phyloP scores from a whole-genome alignment of 116 monocot species.

The Posidonia oceanica region DNA sequence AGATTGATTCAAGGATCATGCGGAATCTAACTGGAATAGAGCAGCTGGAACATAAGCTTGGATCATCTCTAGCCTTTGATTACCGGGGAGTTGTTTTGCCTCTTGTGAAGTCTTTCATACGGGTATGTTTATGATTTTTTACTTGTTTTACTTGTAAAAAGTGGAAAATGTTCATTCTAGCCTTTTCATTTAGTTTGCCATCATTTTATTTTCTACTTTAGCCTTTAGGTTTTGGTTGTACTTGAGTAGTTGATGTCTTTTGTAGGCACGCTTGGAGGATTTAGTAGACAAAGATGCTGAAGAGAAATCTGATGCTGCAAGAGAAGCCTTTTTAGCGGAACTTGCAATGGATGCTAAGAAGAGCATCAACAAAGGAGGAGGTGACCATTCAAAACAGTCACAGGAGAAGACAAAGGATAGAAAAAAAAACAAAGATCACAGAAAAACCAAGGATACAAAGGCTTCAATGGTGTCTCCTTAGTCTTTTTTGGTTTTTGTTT shows the following conservation, averaged over 20 bases:
- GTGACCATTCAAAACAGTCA: constrained; percentile 38
- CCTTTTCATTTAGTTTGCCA: not conserved
- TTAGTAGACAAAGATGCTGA: constrained; percentile 87
- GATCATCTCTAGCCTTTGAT: constrained; percentile 60
- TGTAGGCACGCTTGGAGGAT: constrained; percentile 63
- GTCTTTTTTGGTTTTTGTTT: not conserved
- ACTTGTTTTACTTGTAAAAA: not conserved
- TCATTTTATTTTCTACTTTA: not conserved
- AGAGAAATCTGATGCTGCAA: constrained; percentile 86
- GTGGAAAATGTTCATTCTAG: not conserved
- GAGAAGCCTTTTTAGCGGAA: constrained; percentile 87
- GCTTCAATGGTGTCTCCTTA: constrained; percentile 15
- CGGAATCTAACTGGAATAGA: constrained; percentile 42
- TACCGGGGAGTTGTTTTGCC: constrained; percentile 66
- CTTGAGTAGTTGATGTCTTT: not conserved
- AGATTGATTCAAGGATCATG: constrained; percentile 84
- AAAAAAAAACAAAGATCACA: constrained; percentile 61
- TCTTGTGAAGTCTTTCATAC: constrained; percentile 69
- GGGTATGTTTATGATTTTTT: constrained; percentile 24
- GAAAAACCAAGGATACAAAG: constrained; percentile 65
- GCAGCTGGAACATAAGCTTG: constrained; percentile 69
- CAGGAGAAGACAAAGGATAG: constrained; percentile 82
- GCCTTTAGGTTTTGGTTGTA: not conserved
- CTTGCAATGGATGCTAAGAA: constrained; percentile 80
- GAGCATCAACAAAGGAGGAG: constrained; percentile 26